phyloP scores from a whole-genome alignment of 768 basidiomycete genomes.

The Pulveroboletus sp. region DNA sequence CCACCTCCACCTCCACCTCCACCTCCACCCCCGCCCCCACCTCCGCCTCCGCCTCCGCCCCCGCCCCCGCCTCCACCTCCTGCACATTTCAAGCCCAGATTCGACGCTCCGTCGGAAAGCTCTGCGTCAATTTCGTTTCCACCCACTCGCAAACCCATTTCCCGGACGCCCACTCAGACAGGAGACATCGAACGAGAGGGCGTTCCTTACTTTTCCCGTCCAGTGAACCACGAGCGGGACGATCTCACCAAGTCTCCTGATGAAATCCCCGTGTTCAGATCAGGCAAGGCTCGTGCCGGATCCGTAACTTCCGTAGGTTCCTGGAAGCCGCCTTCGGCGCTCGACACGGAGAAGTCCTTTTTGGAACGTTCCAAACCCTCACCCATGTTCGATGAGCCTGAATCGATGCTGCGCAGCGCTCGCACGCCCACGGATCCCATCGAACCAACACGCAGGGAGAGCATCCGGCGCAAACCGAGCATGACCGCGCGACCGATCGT shows the following conservation, averaged over 20 bases:
- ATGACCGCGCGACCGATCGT: conserved; percentile 32
- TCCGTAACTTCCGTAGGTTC: conserved; percentile 25
- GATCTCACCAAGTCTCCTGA: conserved; percentile 18
- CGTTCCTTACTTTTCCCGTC: conserved; percentile 16
- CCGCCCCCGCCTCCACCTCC: not conserved
- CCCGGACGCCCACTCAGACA: conserved; percentile 17
- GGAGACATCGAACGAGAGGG: conserved; percentile 25
- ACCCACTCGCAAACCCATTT: conserved; percentile 12
- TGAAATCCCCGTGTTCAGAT: conserved; percentile 14
- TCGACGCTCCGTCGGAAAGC: conserved; percentile 8
- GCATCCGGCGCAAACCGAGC: conserved; percentile 34
- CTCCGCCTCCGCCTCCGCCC: not conserved
- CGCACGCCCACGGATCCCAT: conserved; percentile 22
- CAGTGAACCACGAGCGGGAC: conserved; percentile 16
- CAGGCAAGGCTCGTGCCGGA: conserved; percentile 25
- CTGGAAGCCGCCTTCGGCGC: conserved; percentile 25
- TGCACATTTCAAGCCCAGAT: not conserved
- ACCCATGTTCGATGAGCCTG: conserved; percentile 28
- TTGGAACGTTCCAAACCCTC: conserved; percentile 20
- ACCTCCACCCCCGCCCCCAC: not conserved
- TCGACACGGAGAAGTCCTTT: conserved; percentile 21
- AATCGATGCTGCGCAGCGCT: conserved; percentile 17
- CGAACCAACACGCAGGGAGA: conserved; percentile 22
- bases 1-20: not conserved
- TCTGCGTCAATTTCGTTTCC: conserved; percentile 5